These are phyloP conservation scores for Ambrosia hybrid DNA, from an alignment of 140 eudicot genomes.

Conservation along the genomic window DNA sequence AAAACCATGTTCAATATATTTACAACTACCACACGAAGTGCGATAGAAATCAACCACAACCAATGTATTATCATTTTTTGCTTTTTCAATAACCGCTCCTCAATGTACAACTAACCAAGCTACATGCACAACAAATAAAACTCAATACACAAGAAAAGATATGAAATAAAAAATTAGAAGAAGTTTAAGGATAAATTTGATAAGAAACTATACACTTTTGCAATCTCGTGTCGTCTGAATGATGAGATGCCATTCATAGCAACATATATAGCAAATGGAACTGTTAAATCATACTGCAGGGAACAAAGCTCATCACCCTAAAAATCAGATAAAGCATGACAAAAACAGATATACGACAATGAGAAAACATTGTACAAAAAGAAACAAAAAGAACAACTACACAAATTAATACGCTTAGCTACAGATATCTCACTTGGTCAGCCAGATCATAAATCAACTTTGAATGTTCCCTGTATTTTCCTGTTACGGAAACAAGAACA, in stretches of 20 bases:
- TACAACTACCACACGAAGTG: slow-evolving; percentile 94
- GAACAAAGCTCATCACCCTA: slow-evolving; percentile 99
- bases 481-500: slow-evolving; percentile 35
- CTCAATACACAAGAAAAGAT: too few relatives aligned
- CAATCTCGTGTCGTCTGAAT: slow-evolving; percentile 81
- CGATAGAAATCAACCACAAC: slow-evolving; percentile 84
- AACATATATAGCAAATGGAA: slow-evolving; percentile 92
- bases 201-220: slow-evolving; percentile 59
- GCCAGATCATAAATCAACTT: slow-evolving; percentile 92
- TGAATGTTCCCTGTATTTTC: slow-evolving; percentile 96
- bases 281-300: slow-evolving; percentile 87
- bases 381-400: not conserved
- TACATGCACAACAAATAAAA: too few relatives aligned
- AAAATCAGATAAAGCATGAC: not conserved
- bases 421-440: slow-evolving; percentile 62
- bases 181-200: too few relatives aligned
- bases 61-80: slow-evolving; percentile 62
- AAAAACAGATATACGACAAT: slow-evolving; percentile 4
- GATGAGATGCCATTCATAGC: slow-evolving; percentile 92
- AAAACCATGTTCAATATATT: slow-evolving; percentile 89
- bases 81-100: slow-evolving; percentile 49
- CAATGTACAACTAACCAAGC: too few relatives aligned
- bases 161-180: too few relatives aligned
- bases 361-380: not conserved
- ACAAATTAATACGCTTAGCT: not conserved